Conservation (phyloP, 495 filamentous ascomycete species). For the Penicillium riverlandense region DNA sequence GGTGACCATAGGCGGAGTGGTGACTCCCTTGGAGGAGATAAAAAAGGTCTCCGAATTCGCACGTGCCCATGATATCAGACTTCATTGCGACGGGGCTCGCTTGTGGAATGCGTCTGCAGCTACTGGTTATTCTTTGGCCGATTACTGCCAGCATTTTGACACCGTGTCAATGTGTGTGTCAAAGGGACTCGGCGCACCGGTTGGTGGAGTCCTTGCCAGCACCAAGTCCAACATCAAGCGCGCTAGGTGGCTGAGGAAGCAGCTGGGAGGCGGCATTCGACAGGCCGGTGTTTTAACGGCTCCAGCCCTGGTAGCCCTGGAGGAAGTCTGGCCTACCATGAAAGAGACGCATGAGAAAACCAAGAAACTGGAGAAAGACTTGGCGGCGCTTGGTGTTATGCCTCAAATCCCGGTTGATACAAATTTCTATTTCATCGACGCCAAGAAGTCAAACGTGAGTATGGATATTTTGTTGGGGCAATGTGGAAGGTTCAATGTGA, state of each 20-base stretch:
- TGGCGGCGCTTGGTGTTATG: no score
- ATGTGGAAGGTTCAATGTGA: no score
- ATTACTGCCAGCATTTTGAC: conserved; percentile 69
- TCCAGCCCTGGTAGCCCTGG: conserved; percentile 40
- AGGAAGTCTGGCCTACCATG: conserved; percentile 60
- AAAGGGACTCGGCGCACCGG: conserved; percentile 84
- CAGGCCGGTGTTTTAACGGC: conserved; percentile 52
- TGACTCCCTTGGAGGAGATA: conserved; percentile 68
- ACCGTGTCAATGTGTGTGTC: conserved; percentile 78
- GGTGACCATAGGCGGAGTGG: conserved; percentile 72
- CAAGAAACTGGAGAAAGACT: no score
- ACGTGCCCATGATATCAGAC: conserved; percentile 53
- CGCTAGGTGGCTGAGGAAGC: conserved; percentile 75
- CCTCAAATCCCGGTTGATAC: no score
- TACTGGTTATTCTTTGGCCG: conserved; percentile 51
- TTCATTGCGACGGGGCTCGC: conserved; percentile 81
- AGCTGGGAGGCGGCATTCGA: conserved; percentile 73
- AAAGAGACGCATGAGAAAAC: conserved; percentile 55
- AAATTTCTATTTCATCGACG: no score
- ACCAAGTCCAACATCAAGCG: conserved; percentile 56
- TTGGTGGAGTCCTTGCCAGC: conserved; percentile 75
- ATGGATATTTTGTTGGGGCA: no score
- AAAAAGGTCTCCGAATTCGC: conserved; percentile 63
- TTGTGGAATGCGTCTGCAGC: conserved; percentile 70
- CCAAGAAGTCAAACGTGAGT: no score